phyloP scores from a whole-genome alignment of 441 rosid genomes.

The Cnidoscolus chayamansa region DNA sequence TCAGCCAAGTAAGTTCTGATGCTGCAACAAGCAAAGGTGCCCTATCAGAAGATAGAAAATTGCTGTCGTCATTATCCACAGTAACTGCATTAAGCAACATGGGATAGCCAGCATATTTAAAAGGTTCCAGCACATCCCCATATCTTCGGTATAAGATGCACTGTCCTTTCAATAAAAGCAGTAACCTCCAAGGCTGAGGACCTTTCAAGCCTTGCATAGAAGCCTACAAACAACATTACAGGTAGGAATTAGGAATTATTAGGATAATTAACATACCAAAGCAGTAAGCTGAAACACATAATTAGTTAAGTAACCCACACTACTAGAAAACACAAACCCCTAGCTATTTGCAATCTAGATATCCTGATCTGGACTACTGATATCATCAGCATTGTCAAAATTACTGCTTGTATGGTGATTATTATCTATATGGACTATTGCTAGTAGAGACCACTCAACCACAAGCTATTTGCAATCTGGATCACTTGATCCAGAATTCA shows the following conservation, averaged over 20 bases:
- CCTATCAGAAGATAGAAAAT: constrained; percentile 89
- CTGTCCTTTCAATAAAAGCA: constrained; percentile 95
- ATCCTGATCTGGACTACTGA: neutral
- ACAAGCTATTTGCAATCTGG: neutral
- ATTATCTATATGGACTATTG: neutral
- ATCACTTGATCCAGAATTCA: neutral
- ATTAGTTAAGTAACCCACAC: neutral
- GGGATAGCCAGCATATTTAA: constrained; percentile 99
- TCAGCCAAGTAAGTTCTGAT: constrained; percentile 94
- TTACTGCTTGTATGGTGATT: too few relatives aligned
- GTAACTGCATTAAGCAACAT: constrained; percentile 96
- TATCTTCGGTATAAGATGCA: constrained; percentile 94
- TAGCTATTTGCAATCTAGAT: neutral
- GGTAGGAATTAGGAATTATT: neutral
- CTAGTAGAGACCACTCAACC: neutral
- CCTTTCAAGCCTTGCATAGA: constrained; percentile 99
- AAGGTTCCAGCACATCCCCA: constrained; percentile 84
- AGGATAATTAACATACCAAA: neutral
- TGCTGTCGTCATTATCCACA: constrained; percentile 88
- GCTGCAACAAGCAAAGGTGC: constrained; percentile 98
- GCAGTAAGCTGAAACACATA: neutral
- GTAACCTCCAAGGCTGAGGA: constrained; percentile 98
- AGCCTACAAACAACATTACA: constrained; percentile 52
- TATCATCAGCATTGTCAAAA: neutral
- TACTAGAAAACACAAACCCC: neutral